A percentile compares a stretch with the other conserved stretches of the same genome.
Evolutionary conservation across 1,284 basidiomycete species (phyloP).

Genomic region (Leccinum pachyderme): DNA sequence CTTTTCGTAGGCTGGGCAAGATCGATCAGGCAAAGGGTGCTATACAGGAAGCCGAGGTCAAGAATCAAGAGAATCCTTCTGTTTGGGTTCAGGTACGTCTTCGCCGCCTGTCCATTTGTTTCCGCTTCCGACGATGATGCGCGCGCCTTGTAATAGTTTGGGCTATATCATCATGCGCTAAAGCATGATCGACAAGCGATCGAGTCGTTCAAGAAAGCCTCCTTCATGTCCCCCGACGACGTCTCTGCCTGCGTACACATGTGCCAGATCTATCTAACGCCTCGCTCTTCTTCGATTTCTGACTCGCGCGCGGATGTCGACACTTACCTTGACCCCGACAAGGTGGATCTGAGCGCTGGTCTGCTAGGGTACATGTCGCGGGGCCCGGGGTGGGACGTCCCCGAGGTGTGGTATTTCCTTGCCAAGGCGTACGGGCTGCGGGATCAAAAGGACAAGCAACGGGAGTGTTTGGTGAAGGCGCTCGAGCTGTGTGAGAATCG

Average conservation of each 20-base stretch:
- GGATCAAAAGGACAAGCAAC: conserved; percentile 65
- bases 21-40: conserved; percentile 87
- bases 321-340: conserved; percentile 42
- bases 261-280: conserved; percentile 64
- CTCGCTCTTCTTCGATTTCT: conserved; percentile 28
- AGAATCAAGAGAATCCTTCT: conserved; percentile 81
- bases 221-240: conserved; percentile 77
- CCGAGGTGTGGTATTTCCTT: conserved; percentile 91
- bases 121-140: background rate
- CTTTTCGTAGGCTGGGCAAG: conserved; percentile 87
- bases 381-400: conserved; percentile 80
- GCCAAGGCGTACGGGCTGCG: conserved; percentile 77
- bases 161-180: conserved; percentile 67
- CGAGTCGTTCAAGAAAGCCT: conserved; percentile 78
- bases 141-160: conserved; percentile 65
- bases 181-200: conserved; percentile 61
- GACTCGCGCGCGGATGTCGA: conserved; percentile 9
- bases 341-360: conserved; percentile 72
- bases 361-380: conserved; percentile 61
- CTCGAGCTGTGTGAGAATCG: conserved; percentile 69
- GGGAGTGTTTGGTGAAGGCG: conserved; percentile 75
- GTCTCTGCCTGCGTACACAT: conserved; percentile 77
- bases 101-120: background rate
- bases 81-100: conserved; percentile 89
- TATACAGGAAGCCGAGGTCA: conserved; percentile 93